Evolutionary conservation across 768 basidiomycete genomes (phyloP).

Genomic region (Pleurotus djamor): DNA sequence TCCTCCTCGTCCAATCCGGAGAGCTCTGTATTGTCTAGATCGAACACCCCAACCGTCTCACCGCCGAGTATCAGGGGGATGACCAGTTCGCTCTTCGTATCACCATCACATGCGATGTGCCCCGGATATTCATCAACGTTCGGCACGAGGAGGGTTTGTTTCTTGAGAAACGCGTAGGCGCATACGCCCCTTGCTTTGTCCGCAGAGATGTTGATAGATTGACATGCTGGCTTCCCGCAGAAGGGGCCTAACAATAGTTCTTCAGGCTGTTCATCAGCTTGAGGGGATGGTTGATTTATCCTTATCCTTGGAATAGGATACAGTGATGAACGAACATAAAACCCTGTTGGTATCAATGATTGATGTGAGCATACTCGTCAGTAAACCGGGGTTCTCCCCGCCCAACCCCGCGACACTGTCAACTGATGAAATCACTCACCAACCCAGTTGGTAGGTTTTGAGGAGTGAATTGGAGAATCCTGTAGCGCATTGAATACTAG

Average conservation of each 20-base stretch:
- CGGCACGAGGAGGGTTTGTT: conserved; percentile 60
- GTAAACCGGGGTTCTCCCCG: neutral
- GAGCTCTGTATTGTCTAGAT: conserved; percentile 79
- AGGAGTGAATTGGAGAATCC: conserved; percentile 66
- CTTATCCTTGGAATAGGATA: conserved; percentile 49
- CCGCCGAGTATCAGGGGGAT: conserved; percentile 58
- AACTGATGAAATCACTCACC: conserved; percentile 52
- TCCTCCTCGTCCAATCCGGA: conserved; percentile 80
- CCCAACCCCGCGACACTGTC: neutral
- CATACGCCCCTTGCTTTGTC: conserved; percentile 78
- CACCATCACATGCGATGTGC: conserved; percentile 92
- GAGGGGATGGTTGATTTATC: conserved; percentile 14
- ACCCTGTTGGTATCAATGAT: conserved; percentile 48
- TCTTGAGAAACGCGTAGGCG: conserved; percentile 67
- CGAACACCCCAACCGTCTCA: conserved; percentile 59
- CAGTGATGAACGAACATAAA: conserved; percentile 71
- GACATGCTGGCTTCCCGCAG: conserved; percentile 90
- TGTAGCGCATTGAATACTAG: conserved; percentile 77
- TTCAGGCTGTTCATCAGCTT: conserved; percentile 13
- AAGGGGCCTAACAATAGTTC: conserved; percentile 74
- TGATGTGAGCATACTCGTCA: conserved; percentile 6
- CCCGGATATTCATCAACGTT: conserved; percentile 85
- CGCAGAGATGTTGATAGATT: conserved; percentile 61
- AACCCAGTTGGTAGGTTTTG: conserved; percentile 86
- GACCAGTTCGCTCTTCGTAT: conserved; percentile 90